Evolutionary conservation across 2,329 filamentous ascomycete species (phyloP).

Genomic region (Davidsoniella neocaledoniae): DNA sequence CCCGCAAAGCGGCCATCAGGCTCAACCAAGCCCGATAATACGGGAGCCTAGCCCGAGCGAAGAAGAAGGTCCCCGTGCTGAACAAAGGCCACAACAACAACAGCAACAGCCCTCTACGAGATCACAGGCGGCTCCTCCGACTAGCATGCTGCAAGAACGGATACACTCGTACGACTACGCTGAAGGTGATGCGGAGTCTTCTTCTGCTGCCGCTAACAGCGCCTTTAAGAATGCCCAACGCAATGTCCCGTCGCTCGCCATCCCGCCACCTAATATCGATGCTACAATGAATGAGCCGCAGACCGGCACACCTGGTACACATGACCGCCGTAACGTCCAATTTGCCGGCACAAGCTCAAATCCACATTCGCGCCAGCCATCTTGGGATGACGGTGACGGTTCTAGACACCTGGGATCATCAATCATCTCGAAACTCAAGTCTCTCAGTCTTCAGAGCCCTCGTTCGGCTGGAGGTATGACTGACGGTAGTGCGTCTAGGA

Average conservation of each 20-base stretch:
- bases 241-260: constrained; percentile 5
- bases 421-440: constrained; percentile 64
- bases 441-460: constrained; percentile 44
- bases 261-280: constrained; percentile 8
- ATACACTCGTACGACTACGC: constrained; percentile 4
- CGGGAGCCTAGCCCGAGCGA: too few relatives aligned
- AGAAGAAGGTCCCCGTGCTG: too few relatives aligned
- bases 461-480: constrained; percentile 16
- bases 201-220: not conserved
- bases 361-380: constrained; percentile 43
- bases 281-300: not conserved
- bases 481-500: constrained; percentile 16
- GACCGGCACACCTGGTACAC: not conserved
- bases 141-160: not conserved
- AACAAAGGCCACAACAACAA: not conserved
- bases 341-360: constrained; percentile 44
- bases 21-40: too few relatives aligned
- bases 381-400: constrained; percentile 48
- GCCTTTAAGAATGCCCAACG: constrained; percentile 6
- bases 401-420: constrained; percentile 42
- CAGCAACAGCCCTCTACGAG: not conserved
- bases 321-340: constrained; percentile 48
- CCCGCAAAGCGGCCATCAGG: too few relatives aligned
- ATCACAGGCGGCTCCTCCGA: not conserved
- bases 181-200: too few relatives aligned